phyloP scores from a whole-genome alignment of 2,329 filamentous ascomycete species.

The Microdochium bolleyi region DNA sequence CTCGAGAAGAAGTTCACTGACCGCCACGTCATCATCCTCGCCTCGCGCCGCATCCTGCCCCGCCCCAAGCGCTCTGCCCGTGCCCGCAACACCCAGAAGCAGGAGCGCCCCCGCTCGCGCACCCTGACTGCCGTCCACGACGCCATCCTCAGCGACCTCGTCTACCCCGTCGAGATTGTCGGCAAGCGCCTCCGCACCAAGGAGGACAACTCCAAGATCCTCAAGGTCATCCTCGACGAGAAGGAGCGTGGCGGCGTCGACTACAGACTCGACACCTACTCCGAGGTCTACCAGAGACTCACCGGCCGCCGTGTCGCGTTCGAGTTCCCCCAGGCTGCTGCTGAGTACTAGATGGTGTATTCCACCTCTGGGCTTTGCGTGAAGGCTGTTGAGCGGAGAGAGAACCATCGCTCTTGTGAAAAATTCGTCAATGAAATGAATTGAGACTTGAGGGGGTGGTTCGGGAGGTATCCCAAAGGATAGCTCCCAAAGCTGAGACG shows the following conservation, averaged over 20 bases:
- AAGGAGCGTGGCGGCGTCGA: conserved; percentile 99
- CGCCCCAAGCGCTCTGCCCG: conserved; percentile 97
- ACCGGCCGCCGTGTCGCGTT: conserved; percentile 96
- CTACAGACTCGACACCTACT: conserved; percentile 99
- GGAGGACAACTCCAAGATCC: conserved; percentile 96
- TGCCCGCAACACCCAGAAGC: conserved; percentile 90
- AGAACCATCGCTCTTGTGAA: neutral
- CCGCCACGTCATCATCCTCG: conserved; percentile 98
- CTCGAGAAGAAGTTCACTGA: conserved; percentile 99
- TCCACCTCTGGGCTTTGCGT: conserved; percentile 20
- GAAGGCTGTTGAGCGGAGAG: conserved; percentile 24
- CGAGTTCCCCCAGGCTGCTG: conserved; percentile 86
- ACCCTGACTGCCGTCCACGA: conserved; percentile 99
- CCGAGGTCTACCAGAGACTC: conserved; percentile 97
- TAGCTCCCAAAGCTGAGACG: neutral
- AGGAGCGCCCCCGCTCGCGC: conserved; percentile 97
- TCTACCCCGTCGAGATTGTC: conserved; percentile 99
- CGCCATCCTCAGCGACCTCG: conserved; percentile 93
- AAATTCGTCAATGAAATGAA: neutral
- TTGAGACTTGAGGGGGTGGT: neutral
- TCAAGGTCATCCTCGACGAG: conserved; percentile 99
- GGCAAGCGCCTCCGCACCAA: conserved; percentile 98
- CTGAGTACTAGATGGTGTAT: conserved; percentile 65
- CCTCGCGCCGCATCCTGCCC: conserved; percentile 96
- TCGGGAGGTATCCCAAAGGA: neutral